These are phyloP conservation scores for Fusarium newnesense DNA, from an alignment of 2,329 filamentous ascomycete genomes.

Conservation along the genomic window DNA sequence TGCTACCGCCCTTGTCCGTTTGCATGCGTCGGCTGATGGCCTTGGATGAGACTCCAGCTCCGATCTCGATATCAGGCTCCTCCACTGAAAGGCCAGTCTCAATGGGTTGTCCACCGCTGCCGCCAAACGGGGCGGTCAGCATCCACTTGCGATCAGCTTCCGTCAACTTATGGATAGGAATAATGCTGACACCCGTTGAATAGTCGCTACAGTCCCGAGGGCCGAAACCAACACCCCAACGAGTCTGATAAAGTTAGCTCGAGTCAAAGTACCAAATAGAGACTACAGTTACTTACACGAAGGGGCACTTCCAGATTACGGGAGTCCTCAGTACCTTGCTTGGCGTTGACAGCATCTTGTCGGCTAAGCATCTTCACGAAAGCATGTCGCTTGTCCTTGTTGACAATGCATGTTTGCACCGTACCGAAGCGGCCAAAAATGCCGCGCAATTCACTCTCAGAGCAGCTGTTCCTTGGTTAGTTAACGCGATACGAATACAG, in stretches of 20 bases:
- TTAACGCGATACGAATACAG: neutral
- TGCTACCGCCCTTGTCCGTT: slow-evolving; percentile 72
- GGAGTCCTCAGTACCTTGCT: slow-evolving; percentile 86
- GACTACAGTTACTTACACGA: slow-evolving; percentile 64
- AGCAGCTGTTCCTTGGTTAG: slow-evolving; percentile 63
- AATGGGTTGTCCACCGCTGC: slow-evolving; percentile 85
- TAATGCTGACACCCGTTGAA: slow-evolving; percentile 87
- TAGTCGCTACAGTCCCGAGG: slow-evolving; percentile 98
- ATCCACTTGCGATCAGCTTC: slow-evolving; percentile 99
- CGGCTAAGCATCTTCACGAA: slow-evolving; percentile 99
- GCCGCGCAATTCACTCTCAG: slow-evolving; percentile 82
- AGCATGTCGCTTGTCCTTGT: slow-evolving; percentile 96
- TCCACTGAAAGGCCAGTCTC: slow-evolving; percentile 89
- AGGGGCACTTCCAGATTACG: slow-evolving; percentile 78
- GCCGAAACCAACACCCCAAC: slow-evolving; percentile 98
- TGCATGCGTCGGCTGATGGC: slow-evolving; percentile 77
- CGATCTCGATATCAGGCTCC: slow-evolving; percentile 98
- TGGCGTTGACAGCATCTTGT: slow-evolving; percentile 83
- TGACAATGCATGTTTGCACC: slow-evolving; percentile 98
- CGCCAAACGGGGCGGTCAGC: slow-evolving; percentile 90
- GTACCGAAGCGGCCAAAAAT: slow-evolving; percentile 85
- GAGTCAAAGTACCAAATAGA: slow-evolving; percentile 26
- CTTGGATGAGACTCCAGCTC: slow-evolving; percentile 96
- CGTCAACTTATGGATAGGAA: slow-evolving; percentile 91
- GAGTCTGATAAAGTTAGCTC: slow-evolving; percentile 68